Evolutionary conservation across 768 basidiomycete genomes (phyloP).

Genomic region (Russula foetens): DNA sequence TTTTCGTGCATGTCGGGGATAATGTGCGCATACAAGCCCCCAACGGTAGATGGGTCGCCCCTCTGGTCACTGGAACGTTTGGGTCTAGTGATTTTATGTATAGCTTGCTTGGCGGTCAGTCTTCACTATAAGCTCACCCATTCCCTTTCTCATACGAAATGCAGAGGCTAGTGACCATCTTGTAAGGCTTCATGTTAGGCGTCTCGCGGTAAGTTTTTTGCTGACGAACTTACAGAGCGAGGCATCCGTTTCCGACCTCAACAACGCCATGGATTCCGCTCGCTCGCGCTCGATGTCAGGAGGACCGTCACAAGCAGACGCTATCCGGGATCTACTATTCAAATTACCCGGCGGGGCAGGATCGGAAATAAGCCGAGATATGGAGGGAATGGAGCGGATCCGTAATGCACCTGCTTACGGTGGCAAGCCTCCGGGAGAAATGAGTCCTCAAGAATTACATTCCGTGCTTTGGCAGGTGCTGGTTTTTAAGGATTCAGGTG

Average conservation of each 20-base stretch:
- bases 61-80: slow-evolving; percentile 79
- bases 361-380: slow-evolving; percentile 52
- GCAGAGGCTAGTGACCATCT: slow-evolving; percentile 58
- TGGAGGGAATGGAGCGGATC: slow-evolving; percentile 59
- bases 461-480: slow-evolving; percentile 78
- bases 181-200: slow-evolving; percentile 27
- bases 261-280: slow-evolving; percentile 66
- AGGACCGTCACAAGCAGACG: slow-evolving; percentile 33
- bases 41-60: slow-evolving; percentile 66
- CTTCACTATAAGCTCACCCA: neutral
- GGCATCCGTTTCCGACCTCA: slow-evolving; percentile 84
- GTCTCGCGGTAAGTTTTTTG: neutral
- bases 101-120: slow-evolving; percentile 64
- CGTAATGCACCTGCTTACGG: slow-evolving; percentile 36
- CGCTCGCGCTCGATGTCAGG: slow-evolving; percentile 36
- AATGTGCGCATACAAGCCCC: slow-evolving; percentile 66
- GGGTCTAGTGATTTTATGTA: slow-evolving; percentile 74
- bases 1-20: slow-evolving; percentile 86
- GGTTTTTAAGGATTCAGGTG: slow-evolving; percentile 74
- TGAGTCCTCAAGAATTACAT: slow-evolving; percentile 87
- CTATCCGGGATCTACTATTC: slow-evolving; percentile 53
- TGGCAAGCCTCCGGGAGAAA: slow-evolving; percentile 65
- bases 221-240: slow-evolving; percentile 23
- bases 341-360: slow-evolving; percentile 55
- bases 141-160: neutral